phyloP scores from a whole-genome alignment of 176 grass and related monocot species.

The Urochloa ruziziensis region DNA sequence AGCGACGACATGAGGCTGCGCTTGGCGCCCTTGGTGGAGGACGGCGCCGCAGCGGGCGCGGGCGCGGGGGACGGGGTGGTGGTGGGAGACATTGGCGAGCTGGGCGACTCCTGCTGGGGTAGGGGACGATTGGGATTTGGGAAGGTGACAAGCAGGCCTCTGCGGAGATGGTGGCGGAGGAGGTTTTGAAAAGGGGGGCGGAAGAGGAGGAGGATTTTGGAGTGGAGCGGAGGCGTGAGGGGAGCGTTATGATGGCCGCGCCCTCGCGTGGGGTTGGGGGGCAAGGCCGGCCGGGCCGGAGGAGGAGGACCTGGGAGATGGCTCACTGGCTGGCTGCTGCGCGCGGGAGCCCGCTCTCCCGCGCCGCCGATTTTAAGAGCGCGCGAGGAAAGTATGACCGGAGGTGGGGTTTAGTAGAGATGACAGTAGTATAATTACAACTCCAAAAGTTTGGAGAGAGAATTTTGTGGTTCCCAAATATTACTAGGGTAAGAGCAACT shows the following conservation, averaged over 20 bases:
- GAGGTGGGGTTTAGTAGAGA: background rate
- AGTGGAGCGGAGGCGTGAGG: background rate
- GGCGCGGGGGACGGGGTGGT: constrained; percentile 31
- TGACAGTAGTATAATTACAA: background rate
- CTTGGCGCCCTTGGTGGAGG: constrained; percentile 41
- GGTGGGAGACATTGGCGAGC: constrained; percentile 37
- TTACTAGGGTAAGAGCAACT: too few species aligned
- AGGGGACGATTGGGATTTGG: too few species aligned
- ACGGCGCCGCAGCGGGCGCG: background rate
- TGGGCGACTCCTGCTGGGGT: background rate
- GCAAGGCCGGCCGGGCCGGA: background rate
- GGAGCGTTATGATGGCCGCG: constrained; percentile 20
- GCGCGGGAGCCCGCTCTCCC: background rate
- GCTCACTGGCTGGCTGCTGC: background rate
- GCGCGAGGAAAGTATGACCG: background rate
- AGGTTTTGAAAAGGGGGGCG: constrained; percentile 15
- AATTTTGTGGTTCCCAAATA: too few species aligned
- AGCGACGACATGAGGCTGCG: constrained; percentile 77
- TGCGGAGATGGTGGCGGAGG: constrained; percentile 10
- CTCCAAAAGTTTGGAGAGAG: too few species aligned
- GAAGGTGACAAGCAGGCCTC: background rate
- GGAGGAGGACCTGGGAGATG: background rate
- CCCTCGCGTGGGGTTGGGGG: constrained; percentile 2
- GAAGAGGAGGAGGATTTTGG: background rate
- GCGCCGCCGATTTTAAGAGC: constrained; percentile 2